A percentile compares a stretch with the other conserved stretches of the same genome.
phyloP scores from a whole-genome alignment of 257 asterid genomes.

The Scutellaria barbata region DNA sequence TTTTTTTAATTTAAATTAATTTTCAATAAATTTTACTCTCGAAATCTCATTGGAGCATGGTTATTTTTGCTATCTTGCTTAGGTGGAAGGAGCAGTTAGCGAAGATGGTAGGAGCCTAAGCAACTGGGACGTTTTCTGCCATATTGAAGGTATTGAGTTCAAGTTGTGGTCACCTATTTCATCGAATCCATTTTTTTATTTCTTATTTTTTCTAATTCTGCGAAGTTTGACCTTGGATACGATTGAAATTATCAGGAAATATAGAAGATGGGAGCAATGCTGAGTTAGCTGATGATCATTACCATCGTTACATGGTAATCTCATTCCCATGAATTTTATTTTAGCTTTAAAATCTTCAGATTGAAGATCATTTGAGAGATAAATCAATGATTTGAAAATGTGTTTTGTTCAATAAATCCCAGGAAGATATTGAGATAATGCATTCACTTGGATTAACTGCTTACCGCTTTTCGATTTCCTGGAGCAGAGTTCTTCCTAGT shows the following conservation, averaged over 20 bases:
- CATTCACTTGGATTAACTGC: conserved; percentile 66
- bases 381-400: too few species aligned
- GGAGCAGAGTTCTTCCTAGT: conserved; percentile 90
- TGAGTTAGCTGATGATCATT: conserved; percentile 76
- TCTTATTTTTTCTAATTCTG: not conserved
- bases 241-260: conserved; percentile 41
- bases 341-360: not conserved
- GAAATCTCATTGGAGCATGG: not conserved
- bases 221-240: not conserved
- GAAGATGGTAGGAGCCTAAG: conserved; percentile 72
- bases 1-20: not conserved
- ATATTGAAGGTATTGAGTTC: conserved; percentile 40
- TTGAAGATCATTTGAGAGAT: not conserved
- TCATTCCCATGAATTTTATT: not conserved
- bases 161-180: not conserved
- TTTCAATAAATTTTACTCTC: not conserved
- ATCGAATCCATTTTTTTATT: not conserved
- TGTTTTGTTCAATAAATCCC: not conserved
- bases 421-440: conserved; percentile 79
- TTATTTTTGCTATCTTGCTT: not conserved
- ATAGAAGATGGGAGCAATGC: conserved; percentile 60
- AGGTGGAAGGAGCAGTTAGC: conserved; percentile 80
- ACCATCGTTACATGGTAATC: conserved; percentile 75
- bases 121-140: conserved; percentile 79
- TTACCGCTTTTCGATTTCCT: conserved; percentile 81